These are phyloP conservation scores for Jatropha podagrica DNA, from an alignment of 441 rosid species.

Conservation along the genomic window DNA sequence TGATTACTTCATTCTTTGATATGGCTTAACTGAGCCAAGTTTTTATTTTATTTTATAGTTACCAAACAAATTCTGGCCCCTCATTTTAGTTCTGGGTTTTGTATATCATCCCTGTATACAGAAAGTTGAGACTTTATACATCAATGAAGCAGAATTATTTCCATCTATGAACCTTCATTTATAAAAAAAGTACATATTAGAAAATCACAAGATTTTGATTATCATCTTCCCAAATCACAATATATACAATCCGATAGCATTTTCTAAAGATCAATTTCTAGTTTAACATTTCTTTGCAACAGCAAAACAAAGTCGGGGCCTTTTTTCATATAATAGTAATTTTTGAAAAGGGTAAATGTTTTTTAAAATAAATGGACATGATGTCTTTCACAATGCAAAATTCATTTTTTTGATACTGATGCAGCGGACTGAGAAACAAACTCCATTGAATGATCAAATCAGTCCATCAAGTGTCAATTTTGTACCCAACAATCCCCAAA, in stretches of 20 bases:
- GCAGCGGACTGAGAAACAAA: neutral
- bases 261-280: no score
- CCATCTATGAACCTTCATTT: neutral
- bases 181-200: no score
- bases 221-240: no score
- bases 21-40: neutral
- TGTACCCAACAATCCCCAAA: no score
- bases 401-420: neutral
- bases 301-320: no score
- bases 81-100: constrained; percentile 4
- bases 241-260: no score
- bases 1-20: neutral
- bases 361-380: neutral
- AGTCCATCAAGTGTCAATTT: neutral
- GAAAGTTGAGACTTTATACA: neutral
- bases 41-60: neutral
- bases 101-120: constrained; percentile 23
- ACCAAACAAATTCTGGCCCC: neutral
- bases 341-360: no score
- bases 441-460: constrained; percentile 9
- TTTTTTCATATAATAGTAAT: no score
- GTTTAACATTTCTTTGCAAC: no score
- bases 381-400: neutral
- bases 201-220: no score
- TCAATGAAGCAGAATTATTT: neutral